phyloP scores from a whole-genome alignment of 495 filamentous ascomycete genomes.

The Aspergillus egyptiacus region DNA sequence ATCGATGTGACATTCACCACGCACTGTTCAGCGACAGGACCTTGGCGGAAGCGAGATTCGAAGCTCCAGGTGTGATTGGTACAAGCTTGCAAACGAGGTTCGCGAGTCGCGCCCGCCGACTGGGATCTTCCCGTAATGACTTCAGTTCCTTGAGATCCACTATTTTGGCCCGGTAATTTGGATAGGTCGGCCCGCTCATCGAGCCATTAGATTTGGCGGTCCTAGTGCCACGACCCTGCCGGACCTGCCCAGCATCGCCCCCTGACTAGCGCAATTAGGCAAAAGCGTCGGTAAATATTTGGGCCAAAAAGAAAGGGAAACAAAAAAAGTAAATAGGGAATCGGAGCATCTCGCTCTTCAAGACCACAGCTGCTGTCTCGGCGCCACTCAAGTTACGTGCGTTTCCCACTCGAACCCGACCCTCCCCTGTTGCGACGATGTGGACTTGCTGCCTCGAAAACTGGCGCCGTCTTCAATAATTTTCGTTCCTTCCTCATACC shows the following conservation, averaged over 20 bases:
- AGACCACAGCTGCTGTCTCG: neutral
- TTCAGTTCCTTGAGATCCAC: conserved; percentile 8
- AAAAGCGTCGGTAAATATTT: neutral
- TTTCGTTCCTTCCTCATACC: neutral
- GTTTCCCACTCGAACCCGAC: too few species aligned
- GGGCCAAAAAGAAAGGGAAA: too few species aligned
- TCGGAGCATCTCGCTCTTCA: neutral
- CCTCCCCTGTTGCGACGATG: too few species aligned
- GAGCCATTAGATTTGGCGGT: neutral
- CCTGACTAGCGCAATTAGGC: neutral
- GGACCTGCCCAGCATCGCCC: neutral
- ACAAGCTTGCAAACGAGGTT: conserved; percentile 8
- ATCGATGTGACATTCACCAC: neutral
- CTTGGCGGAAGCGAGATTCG: neutral
- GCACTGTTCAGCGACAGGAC: neutral
- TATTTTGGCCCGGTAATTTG: conserved; percentile 3
- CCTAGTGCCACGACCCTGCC: conserved; percentile 1
- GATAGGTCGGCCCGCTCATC: conserved; percentile 6
- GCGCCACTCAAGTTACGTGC: neutral
- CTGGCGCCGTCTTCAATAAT: neutral
- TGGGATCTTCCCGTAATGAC: conserved; percentile 6
- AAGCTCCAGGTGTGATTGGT: conserved; percentile 1
- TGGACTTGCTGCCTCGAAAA: conserved; percentile 2
- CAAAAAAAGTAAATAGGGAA: conserved; percentile 5
- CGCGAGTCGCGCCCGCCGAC: too few species aligned